Conservation (phyloP, 2,329 filamentous ascomycete genomes). For the Hymenoscyphus infarciens region DNA sequence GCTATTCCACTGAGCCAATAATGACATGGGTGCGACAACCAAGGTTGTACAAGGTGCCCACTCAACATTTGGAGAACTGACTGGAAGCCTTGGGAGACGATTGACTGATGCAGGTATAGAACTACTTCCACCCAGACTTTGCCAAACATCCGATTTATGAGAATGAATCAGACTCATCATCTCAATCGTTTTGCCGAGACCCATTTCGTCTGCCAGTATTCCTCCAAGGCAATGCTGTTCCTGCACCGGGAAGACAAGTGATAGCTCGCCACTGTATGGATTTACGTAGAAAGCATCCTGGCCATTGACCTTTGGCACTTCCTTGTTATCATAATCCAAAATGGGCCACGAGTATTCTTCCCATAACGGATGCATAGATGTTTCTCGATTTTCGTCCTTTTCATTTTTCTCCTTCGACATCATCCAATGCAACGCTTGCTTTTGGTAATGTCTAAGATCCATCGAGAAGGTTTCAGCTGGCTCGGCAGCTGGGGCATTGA, state of each 20-base stretch:
- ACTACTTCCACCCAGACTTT: slow-evolving; percentile 35
- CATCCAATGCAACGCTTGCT: slow-evolving; percentile 96
- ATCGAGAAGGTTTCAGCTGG: slow-evolving; percentile 79
- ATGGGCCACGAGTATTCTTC: slow-evolving; percentile 90
- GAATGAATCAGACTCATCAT: slow-evolving; percentile 93
- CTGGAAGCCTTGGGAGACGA: slow-evolving; percentile 59
- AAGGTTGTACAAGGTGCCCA: slow-evolving; percentile 84
- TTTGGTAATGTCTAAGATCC: slow-evolving; percentile 86
- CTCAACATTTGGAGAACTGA: slow-evolving; percentile 54
- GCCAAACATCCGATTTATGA: slow-evolving; percentile 60
- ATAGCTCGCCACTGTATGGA: slow-evolving; percentile 92
- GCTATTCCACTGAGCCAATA: slow-evolving; percentile 95
- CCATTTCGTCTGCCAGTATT: slow-evolving; percentile 95
- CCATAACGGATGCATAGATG: slow-evolving; percentile 95
- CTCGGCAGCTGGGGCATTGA: slow-evolving; percentile 81
- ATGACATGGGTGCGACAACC: slow-evolving; percentile 93
- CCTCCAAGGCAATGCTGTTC: slow-evolving; percentile 94
- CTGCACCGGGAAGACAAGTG: slow-evolving; percentile 85
- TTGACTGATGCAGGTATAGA: slow-evolving; percentile 45
- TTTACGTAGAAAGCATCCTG: slow-evolving; percentile 88
- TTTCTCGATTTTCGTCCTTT: slow-evolving; percentile 60
- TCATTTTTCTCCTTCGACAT: slow-evolving; percentile 84
- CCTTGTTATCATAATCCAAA: slow-evolving; percentile 81
- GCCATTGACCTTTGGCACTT: slow-evolving; percentile 60
- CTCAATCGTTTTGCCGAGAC: slow-evolving; percentile 95